Conservation (phyloP, 768 basidiomycete genomes). For the Filobasidium wieringae region DNA sequence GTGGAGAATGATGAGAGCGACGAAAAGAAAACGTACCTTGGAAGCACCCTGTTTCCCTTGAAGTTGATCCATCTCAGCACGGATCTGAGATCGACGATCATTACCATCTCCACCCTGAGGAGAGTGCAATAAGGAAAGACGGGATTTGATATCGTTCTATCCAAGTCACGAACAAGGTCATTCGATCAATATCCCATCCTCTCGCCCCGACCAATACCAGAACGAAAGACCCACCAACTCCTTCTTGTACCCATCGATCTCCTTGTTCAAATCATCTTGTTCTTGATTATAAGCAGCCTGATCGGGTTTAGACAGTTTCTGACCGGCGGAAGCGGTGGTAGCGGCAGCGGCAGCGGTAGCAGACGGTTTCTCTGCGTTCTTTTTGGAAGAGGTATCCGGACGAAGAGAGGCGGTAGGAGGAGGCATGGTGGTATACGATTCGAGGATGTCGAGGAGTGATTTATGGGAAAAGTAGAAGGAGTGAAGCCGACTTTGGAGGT, state of each 20-base stretch:
- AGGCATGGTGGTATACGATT: too few relatives aligned
- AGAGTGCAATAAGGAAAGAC: conserved; percentile 28
- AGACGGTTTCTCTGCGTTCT: conserved; percentile 21
- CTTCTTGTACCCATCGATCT: conserved; percentile 69
- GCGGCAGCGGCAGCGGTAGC: conserved; percentile 33
- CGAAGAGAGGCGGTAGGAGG: conserved; percentile 35
- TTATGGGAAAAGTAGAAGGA: too few relatives aligned
- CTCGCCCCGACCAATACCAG: not conserved
- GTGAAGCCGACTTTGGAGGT: too few relatives aligned
- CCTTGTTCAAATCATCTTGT: conserved; percentile 65
- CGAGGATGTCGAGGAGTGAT: too few relatives aligned
- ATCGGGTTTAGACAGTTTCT: conserved; percentile 54
- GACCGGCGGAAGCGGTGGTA: conserved; percentile 3
- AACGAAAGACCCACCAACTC: conserved; percentile 54
- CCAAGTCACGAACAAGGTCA: not conserved
- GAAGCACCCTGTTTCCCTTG: conserved; percentile 64
- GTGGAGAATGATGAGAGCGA: too few relatives aligned
- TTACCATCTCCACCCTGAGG: conserved; percentile 43
- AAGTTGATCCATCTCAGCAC: conserved; percentile 67
- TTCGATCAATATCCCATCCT: not conserved
- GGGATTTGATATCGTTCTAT: conserved; percentile 32
- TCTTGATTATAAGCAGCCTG: conserved; percentile 72
- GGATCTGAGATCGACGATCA: conserved; percentile 60
- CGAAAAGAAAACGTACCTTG: too few relatives aligned
- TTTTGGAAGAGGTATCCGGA: conserved; percentile 19